These are phyloP conservation scores for Trichaptum fuscoviolaceum DNA, from an alignment of 768 basidiomycete species.

Conservation along the genomic window DNA sequence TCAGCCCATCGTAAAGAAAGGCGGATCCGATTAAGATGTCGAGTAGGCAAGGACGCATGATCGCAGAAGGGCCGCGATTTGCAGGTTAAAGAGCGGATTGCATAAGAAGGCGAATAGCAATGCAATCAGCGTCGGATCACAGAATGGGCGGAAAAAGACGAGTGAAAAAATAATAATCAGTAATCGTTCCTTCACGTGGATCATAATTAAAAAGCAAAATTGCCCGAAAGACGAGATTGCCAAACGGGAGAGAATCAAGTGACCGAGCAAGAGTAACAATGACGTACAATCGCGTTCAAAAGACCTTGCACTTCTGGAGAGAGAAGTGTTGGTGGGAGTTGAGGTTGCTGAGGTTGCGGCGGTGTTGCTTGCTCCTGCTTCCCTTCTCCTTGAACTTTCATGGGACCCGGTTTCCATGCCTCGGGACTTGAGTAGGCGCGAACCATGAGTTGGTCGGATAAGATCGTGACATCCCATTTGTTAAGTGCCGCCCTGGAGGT, in stretches of 20 bases:
- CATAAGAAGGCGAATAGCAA: background rate
- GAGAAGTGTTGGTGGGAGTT: slow-evolving; percentile 22
- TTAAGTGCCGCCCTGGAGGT: slow-evolving; percentile 59
- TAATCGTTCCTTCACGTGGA: background rate
- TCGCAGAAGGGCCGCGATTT: background rate
- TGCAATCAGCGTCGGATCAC: background rate
- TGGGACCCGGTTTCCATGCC: slow-evolving; percentile 72
- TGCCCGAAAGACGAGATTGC: background rate
- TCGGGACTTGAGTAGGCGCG: slow-evolving; percentile 80
- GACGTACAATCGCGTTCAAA: slow-evolving; percentile 55
- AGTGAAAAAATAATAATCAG: background rate
- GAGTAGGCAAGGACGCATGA: slow-evolving; percentile 8
- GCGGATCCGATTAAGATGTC: slow-evolving; percentile 12
- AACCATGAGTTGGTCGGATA: slow-evolving; percentile 84
- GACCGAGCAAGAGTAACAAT: slow-evolving; percentile 7
- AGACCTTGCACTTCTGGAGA: slow-evolving; percentile 30
- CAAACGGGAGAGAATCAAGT: background rate
- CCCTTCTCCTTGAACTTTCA: slow-evolving; percentile 53
- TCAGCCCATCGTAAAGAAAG: slow-evolving; percentile 8
- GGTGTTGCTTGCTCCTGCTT: slow-evolving; percentile 24
- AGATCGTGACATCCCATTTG: slow-evolving; percentile 87
- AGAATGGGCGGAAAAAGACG: background rate
- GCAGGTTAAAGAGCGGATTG: background rate
- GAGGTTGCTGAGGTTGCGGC: slow-evolving; percentile 23
- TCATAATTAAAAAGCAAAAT: background rate